These are phyloP conservation scores for Agastache rugosa DNA, from an alignment of 257 asterid genomes.

Conservation along the genomic window DNA sequence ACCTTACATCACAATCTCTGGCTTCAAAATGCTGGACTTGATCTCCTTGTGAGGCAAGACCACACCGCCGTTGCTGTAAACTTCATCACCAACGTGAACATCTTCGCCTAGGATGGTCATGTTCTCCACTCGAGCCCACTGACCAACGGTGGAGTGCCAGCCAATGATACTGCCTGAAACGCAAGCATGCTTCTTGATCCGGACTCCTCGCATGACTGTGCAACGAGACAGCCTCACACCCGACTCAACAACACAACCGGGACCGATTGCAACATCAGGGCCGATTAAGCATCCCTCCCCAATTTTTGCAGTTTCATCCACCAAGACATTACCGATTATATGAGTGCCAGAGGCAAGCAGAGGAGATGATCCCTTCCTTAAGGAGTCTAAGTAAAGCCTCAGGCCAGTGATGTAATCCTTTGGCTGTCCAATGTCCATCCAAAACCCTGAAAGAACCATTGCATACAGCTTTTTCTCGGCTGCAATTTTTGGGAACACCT, in stretches of 20 bases:
- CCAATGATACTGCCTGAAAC: constrained; percentile 83
- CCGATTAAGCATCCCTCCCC: constrained; percentile 93
- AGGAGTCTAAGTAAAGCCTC: constrained; percentile 72
- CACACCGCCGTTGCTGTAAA: constrained; percentile 84
- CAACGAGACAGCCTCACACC: constrained; percentile 93
- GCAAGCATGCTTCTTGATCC: constrained; percentile 81
- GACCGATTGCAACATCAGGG: constrained; percentile 90
- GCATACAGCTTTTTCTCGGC: constrained; percentile 69
- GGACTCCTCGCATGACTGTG: constrained; percentile 88
- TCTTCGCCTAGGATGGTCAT: constrained; percentile 95
- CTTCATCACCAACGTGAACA: constrained; percentile 85
- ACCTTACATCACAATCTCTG: constrained; percentile 80
- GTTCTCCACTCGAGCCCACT: constrained; percentile 94
- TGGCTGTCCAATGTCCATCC: constrained; percentile 98
- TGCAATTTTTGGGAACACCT: constrained; percentile 81
- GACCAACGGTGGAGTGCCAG: constrained; percentile 93
- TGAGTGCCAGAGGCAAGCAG: constrained; percentile 66
- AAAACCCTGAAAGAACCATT: constrained; percentile 86
- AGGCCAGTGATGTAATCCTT: constrained; percentile 84
- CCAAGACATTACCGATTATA: constrained; percentile 74
- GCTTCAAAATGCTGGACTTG: constrained; percentile 80
- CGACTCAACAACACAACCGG: constrained; percentile 76
- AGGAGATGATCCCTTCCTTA: constrained; percentile 65
- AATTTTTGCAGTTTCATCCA: constrained; percentile 74
- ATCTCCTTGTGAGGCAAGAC: constrained; percentile 93